These are phyloP conservation scores for Globisporangium emineosum DNA, from an alignment of 352 stramenopile genomes.

Conservation along the genomic window DNA sequence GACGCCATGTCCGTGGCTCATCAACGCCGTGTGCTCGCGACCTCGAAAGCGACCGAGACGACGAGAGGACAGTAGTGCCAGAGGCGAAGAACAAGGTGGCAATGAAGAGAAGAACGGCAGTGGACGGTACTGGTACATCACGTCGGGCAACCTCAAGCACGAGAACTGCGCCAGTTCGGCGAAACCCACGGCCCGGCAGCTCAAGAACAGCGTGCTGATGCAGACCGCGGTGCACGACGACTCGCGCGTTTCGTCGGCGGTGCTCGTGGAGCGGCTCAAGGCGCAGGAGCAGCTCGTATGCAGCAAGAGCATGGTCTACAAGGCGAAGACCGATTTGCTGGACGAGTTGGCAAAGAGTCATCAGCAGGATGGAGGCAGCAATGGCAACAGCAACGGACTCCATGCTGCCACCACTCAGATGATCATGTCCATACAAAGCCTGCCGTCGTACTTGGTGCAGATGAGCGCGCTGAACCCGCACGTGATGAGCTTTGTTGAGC, in stretches of 20 bases:
- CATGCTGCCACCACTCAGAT: neutral
- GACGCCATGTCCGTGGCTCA: conserved; percentile 35
- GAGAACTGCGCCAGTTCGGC: conserved; percentile 37
- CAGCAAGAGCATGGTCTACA: conserved; percentile 59
- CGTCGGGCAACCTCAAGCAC: conserved; percentile 39
- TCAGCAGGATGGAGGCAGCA: conserved; percentile 6
- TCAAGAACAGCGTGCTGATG: conserved; percentile 34
- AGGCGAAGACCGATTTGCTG: conserved; percentile 50
- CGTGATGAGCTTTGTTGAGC: conserved; percentile 30
- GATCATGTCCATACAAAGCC: conserved; percentile 23
- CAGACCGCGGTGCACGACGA: conserved; percentile 43
- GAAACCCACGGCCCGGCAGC: conserved; percentile 39
- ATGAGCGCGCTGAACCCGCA: conserved; percentile 36
- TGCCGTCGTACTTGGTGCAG: conserved; percentile 43
- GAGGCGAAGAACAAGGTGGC: conserved; percentile 1
- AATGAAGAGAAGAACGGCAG: neutral
- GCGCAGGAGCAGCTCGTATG: conserved; percentile 28
- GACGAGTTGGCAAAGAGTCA: conserved; percentile 29
- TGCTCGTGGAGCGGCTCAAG: conserved; percentile 36
- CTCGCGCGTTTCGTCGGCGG: conserved; percentile 34
- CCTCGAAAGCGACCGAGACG: conserved; percentile 19
- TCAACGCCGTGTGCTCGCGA: conserved; percentile 46
- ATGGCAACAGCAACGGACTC: neutral
- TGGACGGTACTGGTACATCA: conserved; percentile 48
- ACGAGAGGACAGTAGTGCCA: neutral